phyloP scores from a whole-genome alignment of 139 green algal genomes.

The Volvox africanus region DNA sequence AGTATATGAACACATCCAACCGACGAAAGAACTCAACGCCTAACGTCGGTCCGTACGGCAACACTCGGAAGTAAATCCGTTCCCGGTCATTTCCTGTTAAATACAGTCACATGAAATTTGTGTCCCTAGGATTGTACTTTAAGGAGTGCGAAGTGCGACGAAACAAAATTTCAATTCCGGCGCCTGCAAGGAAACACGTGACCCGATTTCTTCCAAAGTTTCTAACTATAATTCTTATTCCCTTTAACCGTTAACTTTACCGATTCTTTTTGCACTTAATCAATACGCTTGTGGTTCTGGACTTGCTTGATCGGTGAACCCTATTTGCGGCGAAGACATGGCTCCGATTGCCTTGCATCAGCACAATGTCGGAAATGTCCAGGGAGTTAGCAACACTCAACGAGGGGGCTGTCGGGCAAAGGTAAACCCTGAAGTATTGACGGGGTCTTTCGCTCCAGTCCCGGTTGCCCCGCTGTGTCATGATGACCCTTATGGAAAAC shows the following conservation, averaged over 20 bases:
- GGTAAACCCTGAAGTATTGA: not conserved
- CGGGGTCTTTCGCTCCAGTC: not conserved
- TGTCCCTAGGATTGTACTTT: too few species aligned
- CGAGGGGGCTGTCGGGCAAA: not conserved
- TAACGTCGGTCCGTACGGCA: too few species aligned
- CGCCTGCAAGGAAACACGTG: slow-evolving; percentile 3
- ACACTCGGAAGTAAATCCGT: too few species aligned
- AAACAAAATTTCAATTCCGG: too few species aligned
- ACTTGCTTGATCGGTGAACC: slow-evolving; percentile 15
- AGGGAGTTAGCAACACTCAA: not conserved
- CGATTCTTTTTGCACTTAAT: not conserved
- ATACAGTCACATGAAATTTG: too few species aligned
- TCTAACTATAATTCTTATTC: not conserved
- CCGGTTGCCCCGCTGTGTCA: too few species aligned
- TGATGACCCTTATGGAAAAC: too few species aligned
- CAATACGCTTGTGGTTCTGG: not conserved
- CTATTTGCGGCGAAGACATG: slow-evolving; percentile 13
- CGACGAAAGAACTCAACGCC: too few species aligned
- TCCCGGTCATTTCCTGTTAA: too few species aligned
- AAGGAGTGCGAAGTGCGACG: too few species aligned
- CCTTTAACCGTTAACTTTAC: not conserved
- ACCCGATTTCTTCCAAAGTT: not conserved
- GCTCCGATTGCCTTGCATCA: slow-evolving; percentile 17
- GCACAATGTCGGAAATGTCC: not conserved
- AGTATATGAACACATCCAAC: too few species aligned